These are phyloP conservation scores for Podospora fimiseda DNA, from an alignment of 495 filamentous ascomycete species.

Conservation along the genomic window DNA sequence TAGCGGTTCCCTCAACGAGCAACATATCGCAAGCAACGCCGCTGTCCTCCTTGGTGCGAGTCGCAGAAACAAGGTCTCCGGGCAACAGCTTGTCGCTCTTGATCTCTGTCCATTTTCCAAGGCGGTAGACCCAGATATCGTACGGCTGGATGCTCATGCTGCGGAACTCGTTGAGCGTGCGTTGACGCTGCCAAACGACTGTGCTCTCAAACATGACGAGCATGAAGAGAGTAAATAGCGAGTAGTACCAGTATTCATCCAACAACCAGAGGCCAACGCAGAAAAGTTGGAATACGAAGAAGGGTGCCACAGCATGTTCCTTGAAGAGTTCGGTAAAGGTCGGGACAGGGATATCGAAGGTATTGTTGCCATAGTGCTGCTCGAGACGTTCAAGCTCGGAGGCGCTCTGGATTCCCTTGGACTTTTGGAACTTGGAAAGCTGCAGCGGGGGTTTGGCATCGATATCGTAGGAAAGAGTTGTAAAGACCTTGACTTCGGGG, in stretches of 20 bases:
- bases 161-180: slow-evolving; percentile 94
- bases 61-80: slow-evolving; percentile 93
- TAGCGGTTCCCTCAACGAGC: slow-evolving; percentile 86
- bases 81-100: slow-evolving; percentile 91
- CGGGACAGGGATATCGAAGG: slow-evolving; percentile 95
- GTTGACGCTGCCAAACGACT: slow-evolving; percentile 97
- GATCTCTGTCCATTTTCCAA: slow-evolving; percentile 80
- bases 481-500: slow-evolving; percentile 59
- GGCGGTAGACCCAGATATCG: slow-evolving; percentile 80
- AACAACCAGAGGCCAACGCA: slow-evolving; percentile 98
- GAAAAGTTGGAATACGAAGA: slow-evolving; percentile 99
- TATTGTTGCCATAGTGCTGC: slow-evolving; percentile 93
- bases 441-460: slow-evolving; percentile 75
- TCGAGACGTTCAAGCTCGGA: slow-evolving; percentile 70
- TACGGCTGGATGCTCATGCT: slow-evolving; percentile 99
- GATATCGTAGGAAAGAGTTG: slow-evolving; percentile 76
- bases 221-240: slow-evolving; percentile 97
- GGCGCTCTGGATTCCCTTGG: slow-evolving; percentile 60
- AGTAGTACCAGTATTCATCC: slow-evolving; percentile 99
- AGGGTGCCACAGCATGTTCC: slow-evolving; percentile 96
- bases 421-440: slow-evolving; percentile 70
- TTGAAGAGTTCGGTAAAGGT: slow-evolving; percentile 93
- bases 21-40: slow-evolving; percentile 98
- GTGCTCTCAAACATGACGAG: slow-evolving; percentile 96
- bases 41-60: slow-evolving; percentile 91